Evolutionary conservation across 805 yeast species (phyloP).

Genomic region (Tetrapisispora iriomotensis): DNA sequence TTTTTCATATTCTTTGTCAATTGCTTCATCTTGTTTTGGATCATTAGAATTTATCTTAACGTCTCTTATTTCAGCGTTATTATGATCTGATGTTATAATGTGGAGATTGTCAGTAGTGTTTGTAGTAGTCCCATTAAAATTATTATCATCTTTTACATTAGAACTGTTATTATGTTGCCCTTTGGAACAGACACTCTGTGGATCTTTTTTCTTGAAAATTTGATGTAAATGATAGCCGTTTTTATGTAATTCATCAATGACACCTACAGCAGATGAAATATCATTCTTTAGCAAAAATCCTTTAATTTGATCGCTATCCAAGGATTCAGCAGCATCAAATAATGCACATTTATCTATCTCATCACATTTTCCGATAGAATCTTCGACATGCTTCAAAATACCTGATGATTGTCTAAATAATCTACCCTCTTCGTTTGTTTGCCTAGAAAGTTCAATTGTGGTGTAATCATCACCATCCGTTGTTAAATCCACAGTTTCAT

Average conservation of each 20-base stretch:
- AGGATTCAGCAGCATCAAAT: slow-evolving; percentile 22
- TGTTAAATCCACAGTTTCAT: slow-evolving; percentile 24
- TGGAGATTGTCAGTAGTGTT: not conserved
- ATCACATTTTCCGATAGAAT: slow-evolving; percentile 1
- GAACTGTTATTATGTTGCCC: slow-evolving; percentile 1
- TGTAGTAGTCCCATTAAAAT: not conserved
- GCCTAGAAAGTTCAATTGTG: slow-evolving; percentile 7
- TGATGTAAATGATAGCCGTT: slow-evolving; percentile 32
- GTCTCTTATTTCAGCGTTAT: not conserved
- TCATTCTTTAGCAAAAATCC: slow-evolving; percentile 31
- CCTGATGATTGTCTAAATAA: slow-evolving; percentile 17
- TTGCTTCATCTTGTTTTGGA: slow-evolving; percentile 20
- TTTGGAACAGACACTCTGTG: slow-evolving; percentile 1
- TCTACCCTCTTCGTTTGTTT: slow-evolving; percentile 9
- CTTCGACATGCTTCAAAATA: slow-evolving; percentile 9
- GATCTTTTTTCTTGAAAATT: slow-evolving; percentile 21
- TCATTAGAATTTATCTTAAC: not conserved
- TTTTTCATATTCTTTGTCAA: slow-evolving; percentile 33
- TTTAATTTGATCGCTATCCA: slow-evolving; percentile 31
- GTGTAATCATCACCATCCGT: slow-evolving; percentile 5
- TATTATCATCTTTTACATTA: too few species aligned
- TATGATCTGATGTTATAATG: not conserved
- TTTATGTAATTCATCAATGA: slow-evolving; percentile 30
- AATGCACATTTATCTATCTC: slow-evolving; percentile 17
- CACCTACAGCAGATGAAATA: slow-evolving; percentile 29